phyloP scores from a whole-genome alignment of 306 rosid genomes.

The Acacia confusa region DNA sequence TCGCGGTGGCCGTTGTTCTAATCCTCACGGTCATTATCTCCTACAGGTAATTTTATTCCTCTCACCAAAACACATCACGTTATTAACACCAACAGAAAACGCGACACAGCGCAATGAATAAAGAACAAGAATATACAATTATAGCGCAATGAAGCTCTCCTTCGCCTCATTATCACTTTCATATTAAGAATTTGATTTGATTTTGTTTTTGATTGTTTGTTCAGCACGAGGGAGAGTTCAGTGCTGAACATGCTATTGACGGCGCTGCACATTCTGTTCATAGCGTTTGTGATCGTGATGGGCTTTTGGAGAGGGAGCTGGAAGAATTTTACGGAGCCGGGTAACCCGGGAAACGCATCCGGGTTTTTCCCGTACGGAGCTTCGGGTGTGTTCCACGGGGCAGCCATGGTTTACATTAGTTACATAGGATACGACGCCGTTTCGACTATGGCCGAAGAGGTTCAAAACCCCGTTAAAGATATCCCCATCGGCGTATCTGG shows the following conservation, averaged over 20 bases:
- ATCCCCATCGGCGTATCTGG: slow-evolving; percentile 89
- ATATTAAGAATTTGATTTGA: background rate
- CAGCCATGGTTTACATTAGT: slow-evolving; percentile 75
- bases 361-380: slow-evolving; percentile 78
- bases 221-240: slow-evolving; percentile 82
- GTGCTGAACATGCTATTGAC: slow-evolving; percentile 76
- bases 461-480: slow-evolving; percentile 70
- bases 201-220: background rate
- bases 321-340: slow-evolving; percentile 70
- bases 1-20: slow-evolving; percentile 71
- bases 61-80: background rate
- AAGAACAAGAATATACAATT: background rate
- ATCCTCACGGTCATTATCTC: slow-evolving; percentile 70
- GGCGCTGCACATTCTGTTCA: slow-evolving; percentile 71
- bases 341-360: slow-evolving; percentile 47
- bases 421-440: slow-evolving; percentile 97
- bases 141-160: background rate
- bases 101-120: background rate
- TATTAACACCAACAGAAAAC: background rate
- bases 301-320: slow-evolving; percentile 76
- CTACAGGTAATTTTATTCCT: slow-evolving; percentile 53
- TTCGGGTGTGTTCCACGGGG: slow-evolving; percentile 75
- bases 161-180: background rate
- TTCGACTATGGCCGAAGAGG: slow-evolving; percentile 96
- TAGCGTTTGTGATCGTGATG: slow-evolving; percentile 59